Base-by-base conservation (phyloP, 108 stramenopile genomes). In the Pseudonitzschia pungens region DNA sequence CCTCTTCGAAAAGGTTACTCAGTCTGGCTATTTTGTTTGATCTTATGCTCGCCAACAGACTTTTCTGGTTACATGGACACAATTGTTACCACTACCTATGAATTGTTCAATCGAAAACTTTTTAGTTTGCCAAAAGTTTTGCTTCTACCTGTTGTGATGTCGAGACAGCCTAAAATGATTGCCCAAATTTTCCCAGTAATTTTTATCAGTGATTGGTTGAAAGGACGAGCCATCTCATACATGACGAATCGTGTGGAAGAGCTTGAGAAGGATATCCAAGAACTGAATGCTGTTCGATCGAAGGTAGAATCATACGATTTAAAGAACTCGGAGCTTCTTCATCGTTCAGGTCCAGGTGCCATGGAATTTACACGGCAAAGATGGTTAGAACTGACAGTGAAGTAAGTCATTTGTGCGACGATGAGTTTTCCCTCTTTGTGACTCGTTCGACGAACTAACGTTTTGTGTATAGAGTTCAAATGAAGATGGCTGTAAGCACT, bases 271-370 rank as follows among this genome's bases (percentile, higher is more conserved):
- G 91, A 95, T 65, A 82, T 80, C 14, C 82, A 82, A 68, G 87
- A 87, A 63, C 52, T 87, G 4, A 67, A 44, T 44, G 65, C 81
- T 42, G 60, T 92, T 5, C 68, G 94, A 65, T 77, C 81, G 24
- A 95, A 95, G 80, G 90, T 95, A 3, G 94, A 95, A 83, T 72
- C 86, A 29, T 95, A 87, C 65, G 94, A 95, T 75, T 81, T 92
- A 72, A 95, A 95, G 78, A 91, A 95, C 73, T 88, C 94, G 1
- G 94, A 92, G 53, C 76, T 95, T 43, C 73, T 95, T 20, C 89
- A 88, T 54, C 75, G 94, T 54, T 84, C 85, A 31, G 77, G 83
- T 21, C 43, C 76, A 45, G 90, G 84, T 32, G 83, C 90, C 18
- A 89, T 86, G 48, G 64, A 79, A 15, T 95, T 92, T 54, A 95